Evolutionary conservation across 768 basidiomycete genomes (phyloP).

Genomic region (Termitomyces sp.): DNA sequence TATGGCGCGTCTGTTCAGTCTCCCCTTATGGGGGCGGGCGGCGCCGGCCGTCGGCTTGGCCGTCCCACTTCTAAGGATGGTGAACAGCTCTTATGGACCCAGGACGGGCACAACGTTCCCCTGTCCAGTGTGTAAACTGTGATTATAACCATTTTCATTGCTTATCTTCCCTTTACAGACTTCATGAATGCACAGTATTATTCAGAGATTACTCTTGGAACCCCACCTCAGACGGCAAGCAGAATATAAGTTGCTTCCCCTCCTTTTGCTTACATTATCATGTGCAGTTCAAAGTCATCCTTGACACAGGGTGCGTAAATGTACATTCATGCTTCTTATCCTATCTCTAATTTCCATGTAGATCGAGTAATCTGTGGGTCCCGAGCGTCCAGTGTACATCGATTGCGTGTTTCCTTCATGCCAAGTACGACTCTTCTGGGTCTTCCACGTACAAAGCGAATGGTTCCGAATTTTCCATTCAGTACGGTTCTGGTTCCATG

Average conservation of each 20-base stretch:
- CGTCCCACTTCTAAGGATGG: constrained; percentile 31
- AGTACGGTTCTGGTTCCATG: constrained; percentile 95
- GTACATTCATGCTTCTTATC: neutral
- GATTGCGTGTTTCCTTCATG: constrained; percentile 91
- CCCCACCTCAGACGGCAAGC: constrained; percentile 74
- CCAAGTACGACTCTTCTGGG: constrained; percentile 77
- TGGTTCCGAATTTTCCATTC: constrained; percentile 84
- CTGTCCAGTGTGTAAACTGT: constrained; percentile 64
- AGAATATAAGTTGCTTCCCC: neutral
- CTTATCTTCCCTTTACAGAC: constrained; percentile 42
- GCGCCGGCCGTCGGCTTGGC: constrained; percentile 56
- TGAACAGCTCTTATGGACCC: constrained; percentile 76
- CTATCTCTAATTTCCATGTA: constrained; percentile 20
- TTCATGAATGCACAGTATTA: constrained; percentile 99
- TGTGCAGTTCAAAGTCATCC: constrained; percentile 82
- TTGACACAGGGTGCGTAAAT: constrained; percentile 73
- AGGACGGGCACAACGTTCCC: constrained; percentile 85
- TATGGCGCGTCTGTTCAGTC: constrained; percentile 60
- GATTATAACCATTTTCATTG: neutral
- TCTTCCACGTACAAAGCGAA: constrained; percentile 90
- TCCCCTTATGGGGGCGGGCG: constrained; percentile 72
- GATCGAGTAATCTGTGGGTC: constrained; percentile 93
- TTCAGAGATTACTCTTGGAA: constrained; percentile 78
- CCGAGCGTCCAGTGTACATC: constrained; percentile 77
- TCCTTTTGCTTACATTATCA: neutral